Evolutionary conservation across 2,329 filamentous ascomycete genomes (phyloP).

Genomic region (Cadophora sp.): DNA sequence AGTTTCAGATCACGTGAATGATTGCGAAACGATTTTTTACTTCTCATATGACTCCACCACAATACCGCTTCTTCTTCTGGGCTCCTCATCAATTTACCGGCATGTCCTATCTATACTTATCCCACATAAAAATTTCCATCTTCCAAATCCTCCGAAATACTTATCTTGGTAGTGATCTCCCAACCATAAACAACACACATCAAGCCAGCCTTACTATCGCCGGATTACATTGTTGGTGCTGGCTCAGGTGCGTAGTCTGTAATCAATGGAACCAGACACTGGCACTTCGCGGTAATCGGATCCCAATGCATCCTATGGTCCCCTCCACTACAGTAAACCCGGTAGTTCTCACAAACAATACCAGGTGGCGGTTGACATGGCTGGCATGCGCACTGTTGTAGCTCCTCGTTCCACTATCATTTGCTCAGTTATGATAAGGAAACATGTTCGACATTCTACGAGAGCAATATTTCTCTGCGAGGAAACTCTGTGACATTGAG

Average conservation of each 20-base stretch:
- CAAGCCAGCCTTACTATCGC: too few relatives aligned
- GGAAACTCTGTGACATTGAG: background rate
- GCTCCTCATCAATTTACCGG: too few relatives aligned
- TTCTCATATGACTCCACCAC: too few relatives aligned
- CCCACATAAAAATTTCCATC: too few relatives aligned
- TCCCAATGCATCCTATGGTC: conserved; percentile 7
- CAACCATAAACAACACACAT: too few relatives aligned
- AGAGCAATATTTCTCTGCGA: background rate
- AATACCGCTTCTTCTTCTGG: too few relatives aligned
- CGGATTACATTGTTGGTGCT: background rate
- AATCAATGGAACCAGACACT: background rate
- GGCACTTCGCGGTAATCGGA: background rate
- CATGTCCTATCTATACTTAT: too few relatives aligned
- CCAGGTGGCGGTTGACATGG: background rate
- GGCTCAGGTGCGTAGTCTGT: conserved; percentile 2
- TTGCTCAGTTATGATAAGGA: background rate
- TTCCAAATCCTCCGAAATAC: too few relatives aligned
- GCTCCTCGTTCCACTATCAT: conserved; percentile 1
- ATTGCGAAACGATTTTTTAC: too few relatives aligned
- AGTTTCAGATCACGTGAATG: too few relatives aligned
- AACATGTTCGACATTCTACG: background rate
- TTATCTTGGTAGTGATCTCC: too few relatives aligned
- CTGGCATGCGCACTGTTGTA: conserved; percentile 2
- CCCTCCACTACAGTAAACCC: background rate
- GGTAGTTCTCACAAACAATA: background rate